A percentile compares a stretch with the other conserved stretches of the same genome.
Conservation (phyloP, 352 stramenopile genomes). For the Pythium plurisporium region DNA sequence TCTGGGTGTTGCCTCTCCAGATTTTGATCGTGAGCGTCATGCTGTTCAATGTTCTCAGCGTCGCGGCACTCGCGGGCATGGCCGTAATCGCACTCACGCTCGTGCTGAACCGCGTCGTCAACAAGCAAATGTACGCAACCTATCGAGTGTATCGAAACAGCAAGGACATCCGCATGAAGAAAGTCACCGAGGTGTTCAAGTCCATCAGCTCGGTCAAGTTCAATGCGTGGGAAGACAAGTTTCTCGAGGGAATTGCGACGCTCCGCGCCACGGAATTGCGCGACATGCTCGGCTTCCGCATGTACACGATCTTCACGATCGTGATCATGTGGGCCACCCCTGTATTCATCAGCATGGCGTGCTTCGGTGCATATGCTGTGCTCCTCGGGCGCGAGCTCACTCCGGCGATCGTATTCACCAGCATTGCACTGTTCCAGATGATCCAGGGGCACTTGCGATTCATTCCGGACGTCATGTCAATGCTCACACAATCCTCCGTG, state of each 20-base stretch:
- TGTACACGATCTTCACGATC: neutral
- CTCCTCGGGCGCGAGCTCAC: constrained; percentile 84
- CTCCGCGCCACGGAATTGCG: constrained; percentile 24
- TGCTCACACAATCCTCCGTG: constrained; percentile 71
- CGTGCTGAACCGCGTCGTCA: constrained; percentile 36
- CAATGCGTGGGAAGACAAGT: constrained; percentile 84
- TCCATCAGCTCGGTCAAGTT: constrained; percentile 91
- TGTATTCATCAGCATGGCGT: constrained; percentile 35
- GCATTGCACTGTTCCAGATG: constrained; percentile 61
- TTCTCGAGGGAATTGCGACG: constrained; percentile 54
- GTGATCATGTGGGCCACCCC: constrained; percentile 25
- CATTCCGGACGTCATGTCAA: constrained; percentile 40
- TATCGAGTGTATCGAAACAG: neutral
- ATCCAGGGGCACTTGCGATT: constrained; percentile 48
- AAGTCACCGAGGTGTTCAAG: constrained; percentile 50
- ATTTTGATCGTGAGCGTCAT: constrained; percentile 45
- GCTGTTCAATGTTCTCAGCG: constrained; percentile 36
- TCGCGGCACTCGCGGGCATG: constrained; percentile 44
- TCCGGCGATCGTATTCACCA: constrained; percentile 52
- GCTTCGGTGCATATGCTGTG: constrained; percentile 32
- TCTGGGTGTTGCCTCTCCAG: constrained; percentile 53
- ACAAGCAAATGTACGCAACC: constrained; percentile 20
- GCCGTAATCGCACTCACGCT: constrained; percentile 30
- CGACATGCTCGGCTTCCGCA: neutral
- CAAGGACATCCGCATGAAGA: constrained; percentile 38